Base-by-base conservation (phyloP, 2,329 filamentous ascomycete species). In the Trichophyton schoenleinii region DNA sequence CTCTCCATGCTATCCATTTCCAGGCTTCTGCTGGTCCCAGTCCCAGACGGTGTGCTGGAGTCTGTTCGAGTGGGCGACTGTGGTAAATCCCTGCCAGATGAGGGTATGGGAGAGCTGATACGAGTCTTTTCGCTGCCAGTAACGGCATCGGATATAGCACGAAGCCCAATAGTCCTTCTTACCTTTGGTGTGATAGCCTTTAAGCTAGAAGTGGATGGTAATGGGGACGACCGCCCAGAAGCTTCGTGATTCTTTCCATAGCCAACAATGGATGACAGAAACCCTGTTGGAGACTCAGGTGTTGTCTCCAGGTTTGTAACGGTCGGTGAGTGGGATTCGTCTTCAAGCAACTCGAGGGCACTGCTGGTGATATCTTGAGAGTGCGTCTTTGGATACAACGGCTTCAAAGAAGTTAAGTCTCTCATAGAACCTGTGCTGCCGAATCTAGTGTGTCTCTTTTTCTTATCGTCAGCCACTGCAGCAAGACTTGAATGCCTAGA, bases 121-220 rank as follows among this genome's bases (percentile, higher is more conserved):
- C 71, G 64, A n/a, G 77, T 74, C 70, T 80, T 83, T 63, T 83
- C 81, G 49, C 70, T 76, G 31, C 79, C 79, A 1, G 80, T 81
- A 18, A 83, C 79, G 20, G 81, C 79, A 70, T 96, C 92, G 3
- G 92, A 96, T 60, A 91, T 89, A 13, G 90, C 87, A 65, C 92
- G 82, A 61, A 95, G 80, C n/a, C 90, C 89, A 52, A 85, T 82
- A 22, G 80, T 80, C 62, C 80, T 80, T 61, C 79, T 78, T 65
- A 81, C 83, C 66, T 76, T 81, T 36, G 78, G 82, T 73, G 66
- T 86, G 69, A 83, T 84, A 83, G 68, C 85, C 71, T 70, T 82
- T 73, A 67, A 78, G 52, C 77, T 77, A 11, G 79, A 78, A 42
- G 78, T 73, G 25, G 77, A 11, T 4, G 44, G 44, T 48, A 73